Percentiles rank a stretch among this genome's conserved stretches.
Conservation (phyloP, 1,284 basidiomycete genomes). For the Lignosus rhinocerotis region DNA sequence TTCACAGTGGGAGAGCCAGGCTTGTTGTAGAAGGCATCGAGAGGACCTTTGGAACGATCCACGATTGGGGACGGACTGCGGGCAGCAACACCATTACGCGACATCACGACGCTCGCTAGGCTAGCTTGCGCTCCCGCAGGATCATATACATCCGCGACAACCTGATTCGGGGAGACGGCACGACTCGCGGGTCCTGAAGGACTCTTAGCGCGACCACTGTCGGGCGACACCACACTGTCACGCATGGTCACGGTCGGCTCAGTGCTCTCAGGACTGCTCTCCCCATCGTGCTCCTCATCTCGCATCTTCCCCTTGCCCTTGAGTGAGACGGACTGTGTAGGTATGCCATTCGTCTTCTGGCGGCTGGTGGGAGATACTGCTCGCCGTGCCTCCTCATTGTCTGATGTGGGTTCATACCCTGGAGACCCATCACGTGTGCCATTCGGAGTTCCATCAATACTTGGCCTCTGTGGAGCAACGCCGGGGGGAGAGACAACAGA, state of each 20-base stretch:
- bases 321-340: slow-evolving; percentile 28
- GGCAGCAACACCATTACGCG: slow-evolving; percentile 48
- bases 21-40: slow-evolving; percentile 59
- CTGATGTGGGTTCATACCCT: slow-evolving; percentile 39
- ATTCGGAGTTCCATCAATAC: slow-evolving; percentile 28
- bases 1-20: slow-evolving; percentile 58
- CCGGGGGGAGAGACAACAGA: slow-evolving; percentile 33
- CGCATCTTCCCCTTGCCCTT: slow-evolving; percentile 53
- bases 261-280: slow-evolving; percentile 48
- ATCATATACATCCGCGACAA: slow-evolving; percentile 38
- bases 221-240: slow-evolving; percentile 58
- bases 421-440: slow-evolving; percentile 61
- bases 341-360: slow-evolving; percentile 3
- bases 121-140: slow-evolving; percentile 42
- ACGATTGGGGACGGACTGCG: slow-evolving; percentile 64
- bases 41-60: slow-evolving; percentile 52
- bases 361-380: slow-evolving; percentile 40
- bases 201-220: slow-evolving; percentile 58
- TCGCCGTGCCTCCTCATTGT: slow-evolving; percentile 59
- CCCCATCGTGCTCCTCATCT: slow-evolving; percentile 56
- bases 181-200: slow-evolving; percentile 46
- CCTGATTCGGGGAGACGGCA: slow-evolving; percentile 53
- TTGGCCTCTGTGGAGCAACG: slow-evolving; percentile 20
- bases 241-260: slow-evolving; percentile 42
- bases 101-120: slow-evolving; percentile 55